Evolutionary conservation across 306 rosid genomes (phyloP).

Genomic region (Cucumis melo): DNA sequence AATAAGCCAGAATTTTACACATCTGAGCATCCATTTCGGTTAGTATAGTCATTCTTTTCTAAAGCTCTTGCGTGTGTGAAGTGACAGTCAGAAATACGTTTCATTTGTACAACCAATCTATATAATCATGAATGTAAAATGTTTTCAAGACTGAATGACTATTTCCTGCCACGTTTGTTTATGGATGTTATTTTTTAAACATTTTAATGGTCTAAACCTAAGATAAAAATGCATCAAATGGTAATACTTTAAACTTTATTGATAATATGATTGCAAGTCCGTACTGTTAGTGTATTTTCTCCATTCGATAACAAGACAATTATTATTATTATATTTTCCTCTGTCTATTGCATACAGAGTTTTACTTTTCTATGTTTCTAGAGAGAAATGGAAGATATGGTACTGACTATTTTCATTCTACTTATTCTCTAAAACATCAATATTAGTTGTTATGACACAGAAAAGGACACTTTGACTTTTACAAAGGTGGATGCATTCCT

Average conservation of each 20-base stretch:
- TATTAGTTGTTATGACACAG: conserved; percentile 65
- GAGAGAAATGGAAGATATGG: conserved; percentile 9
- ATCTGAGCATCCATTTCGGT: conserved; percentile 97
- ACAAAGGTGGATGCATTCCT: conserved; percentile 74
- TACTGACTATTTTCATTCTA: not conserved
- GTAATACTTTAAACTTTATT: not conserved
- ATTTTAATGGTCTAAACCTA: not conserved
- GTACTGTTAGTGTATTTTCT: not conserved
- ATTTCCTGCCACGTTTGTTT: not conserved
- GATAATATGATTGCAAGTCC: not conserved
- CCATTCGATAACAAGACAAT: not conserved
- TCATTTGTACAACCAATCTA: not conserved
- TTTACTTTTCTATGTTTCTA: not conserved
- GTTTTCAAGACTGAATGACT: not conserved
- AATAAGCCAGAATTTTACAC: conserved; percentile 85
- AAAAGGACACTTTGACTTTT: conserved; percentile 74
- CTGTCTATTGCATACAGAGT: not conserved
- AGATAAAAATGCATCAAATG: not conserved
- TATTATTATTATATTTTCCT: not conserved
- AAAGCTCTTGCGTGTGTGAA: not conserved
- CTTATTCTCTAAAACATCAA: conserved; percentile 17
- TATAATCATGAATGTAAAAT: not conserved
- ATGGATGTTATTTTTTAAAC: not conserved
- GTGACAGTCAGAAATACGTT: not conserved
- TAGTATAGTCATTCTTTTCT: conserved; percentile 19